phyloP scores from a whole-genome alignment of 441 rosid genomes.

The Arabidopsis lyrata region DNA sequence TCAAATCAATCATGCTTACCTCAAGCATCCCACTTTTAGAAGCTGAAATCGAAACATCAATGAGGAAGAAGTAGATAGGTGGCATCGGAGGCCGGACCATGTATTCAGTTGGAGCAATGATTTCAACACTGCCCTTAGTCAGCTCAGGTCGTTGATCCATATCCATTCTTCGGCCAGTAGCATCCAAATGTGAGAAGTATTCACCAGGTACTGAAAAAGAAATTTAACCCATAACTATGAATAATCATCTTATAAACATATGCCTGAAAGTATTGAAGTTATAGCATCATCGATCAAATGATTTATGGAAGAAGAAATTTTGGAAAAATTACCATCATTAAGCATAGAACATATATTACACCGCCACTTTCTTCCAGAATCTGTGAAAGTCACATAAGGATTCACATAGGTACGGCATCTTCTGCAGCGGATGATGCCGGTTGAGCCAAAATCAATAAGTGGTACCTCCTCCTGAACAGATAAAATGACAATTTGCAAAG shows the following conservation, averaged over 20 bases:
- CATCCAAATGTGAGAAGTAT: slow-evolving; percentile 93
- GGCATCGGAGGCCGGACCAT: slow-evolving; percentile 99
- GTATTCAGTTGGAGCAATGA: slow-evolving; percentile 97
- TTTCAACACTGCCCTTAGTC: slow-evolving; percentile 91
- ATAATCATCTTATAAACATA: slow-evolving; percentile 21
- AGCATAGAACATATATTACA: slow-evolving; percentile 93
- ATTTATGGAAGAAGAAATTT: slow-evolving; percentile 5
- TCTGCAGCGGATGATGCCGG: slow-evolving; percentile 96
- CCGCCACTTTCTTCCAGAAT: slow-evolving; percentile 99
- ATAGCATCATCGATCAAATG: slow-evolving; percentile 14
- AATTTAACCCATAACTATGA: slow-evolving; percentile 22
- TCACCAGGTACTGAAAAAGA: slow-evolving; percentile 87
- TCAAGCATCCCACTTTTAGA: slow-evolving; percentile 94
- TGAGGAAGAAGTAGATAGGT: slow-evolving; percentile 93
- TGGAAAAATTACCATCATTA: slow-evolving; percentile 77
- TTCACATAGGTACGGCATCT: slow-evolving; percentile 98
- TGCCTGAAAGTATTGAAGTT: slow-evolving; percentile 2
- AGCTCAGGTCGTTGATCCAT: slow-evolving; percentile 98
- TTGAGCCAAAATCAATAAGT: slow-evolving; percentile 78
- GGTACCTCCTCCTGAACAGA: slow-evolving; percentile 92
- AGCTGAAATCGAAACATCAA: slow-evolving; percentile 93
- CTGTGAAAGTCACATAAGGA: slow-evolving; percentile 90
- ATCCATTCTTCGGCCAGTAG: slow-evolving; percentile 92
- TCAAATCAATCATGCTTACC: slow-evolving; percentile 61
- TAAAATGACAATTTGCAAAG: slow-evolving; percentile 36